Evolutionary conservation across 78 protist species (phyloP), one percentile per base, ranked within the genome.

Genomic region (Pigoraptor vietnamica): DNA sequence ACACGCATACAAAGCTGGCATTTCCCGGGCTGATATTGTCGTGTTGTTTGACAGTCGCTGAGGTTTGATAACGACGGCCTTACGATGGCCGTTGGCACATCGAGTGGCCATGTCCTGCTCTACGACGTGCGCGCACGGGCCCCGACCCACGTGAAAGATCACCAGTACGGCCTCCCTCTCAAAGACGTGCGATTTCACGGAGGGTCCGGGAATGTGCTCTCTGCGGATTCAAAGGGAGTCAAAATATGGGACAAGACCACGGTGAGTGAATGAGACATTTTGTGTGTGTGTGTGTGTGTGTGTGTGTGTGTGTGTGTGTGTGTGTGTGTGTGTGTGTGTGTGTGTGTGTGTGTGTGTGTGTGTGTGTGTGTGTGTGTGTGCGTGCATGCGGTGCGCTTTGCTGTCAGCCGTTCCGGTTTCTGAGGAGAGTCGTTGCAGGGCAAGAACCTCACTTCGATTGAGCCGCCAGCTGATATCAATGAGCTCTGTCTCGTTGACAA

Each of bases 141-240:
- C n/a, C 98, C 98, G 40, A 2, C 91, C 14, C 55, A 93, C 90
- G 23, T 81, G 55, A 97, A 97, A 91, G 97, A 97, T 93, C 99
- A 98, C 86, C 96, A 95, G 93, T 96, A 97, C 92, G 97, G 93
- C 37, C 81, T 93, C 21, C 98, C 99, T 0, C 92, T 97, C 35
- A 14, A 10, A 23, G 0, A 92, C 81, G 82, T 97, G 87, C 89
- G 92, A 39, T 95, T 94, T 94, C 97, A 96, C 84, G 25, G 48
- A 29, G 36, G 89, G 21, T 88, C 55, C 29, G 95, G 92, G 34
- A n/a, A 38, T 10, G 33, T 97, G 21, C 0, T 97, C 88, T 39
- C 97, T 2, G 90, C 96, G 0, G 98, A 98, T 83, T 0, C 91
- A 23, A 92, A 92, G 92, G 90, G 48, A 34, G 39, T 98, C 84